Base-by-base conservation (phyloP, 371 early-diverging fungal genomes). In the Mortierella sp. region DNA sequence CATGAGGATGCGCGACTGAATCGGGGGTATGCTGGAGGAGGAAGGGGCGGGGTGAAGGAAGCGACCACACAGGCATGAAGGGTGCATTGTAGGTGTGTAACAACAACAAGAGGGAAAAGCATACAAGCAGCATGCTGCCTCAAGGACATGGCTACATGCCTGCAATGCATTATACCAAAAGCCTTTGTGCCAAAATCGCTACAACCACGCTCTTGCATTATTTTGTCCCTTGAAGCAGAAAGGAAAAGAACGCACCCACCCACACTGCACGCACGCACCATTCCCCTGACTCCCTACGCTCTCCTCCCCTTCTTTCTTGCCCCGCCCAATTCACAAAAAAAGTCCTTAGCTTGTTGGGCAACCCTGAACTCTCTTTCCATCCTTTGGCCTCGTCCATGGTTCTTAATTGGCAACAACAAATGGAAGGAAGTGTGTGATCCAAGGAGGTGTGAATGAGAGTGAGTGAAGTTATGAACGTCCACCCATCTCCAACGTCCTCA, bases 201-300 rank as follows among this genome's bases (percentile, higher is more conserved):
- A 67, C 37, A 37, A 67, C 67, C 43, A 34, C 37, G 19, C 40
- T 19, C 43, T 11, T 24, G 34, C 67, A 67, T 61, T 28, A 28
- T 11, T 67, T 34, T 37, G 34, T 40, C 21, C 67, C 67, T 40
- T 67, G 16, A 16, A 50, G 16, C 11, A 50, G 13, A 16, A 13
- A 50, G 50, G 16, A 50, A 50, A 14, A 50, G 14, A 16, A 16
- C 2, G 26, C 21, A 40, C 40, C 21, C 19, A 21, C 37, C 5
- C 64, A 31, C 34, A 61, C 64, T n/a, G 37, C 40, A 40, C 67
- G 67, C 67, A 67, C 67, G 67, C 43, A 67, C 67, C 67, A 67
- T 67, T 67, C 67, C 67, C 67, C 40, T 21, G 21, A 37, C 67
- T 61, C 61, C 34, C 40, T 64, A 9, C n/a, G n/a, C 24, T 64